Evolutionary conservation across 2,329 filamentous ascomycete species (phyloP), one percentile per base, ranked within the genome.

Genomic region (Fusarium poae): DNA sequence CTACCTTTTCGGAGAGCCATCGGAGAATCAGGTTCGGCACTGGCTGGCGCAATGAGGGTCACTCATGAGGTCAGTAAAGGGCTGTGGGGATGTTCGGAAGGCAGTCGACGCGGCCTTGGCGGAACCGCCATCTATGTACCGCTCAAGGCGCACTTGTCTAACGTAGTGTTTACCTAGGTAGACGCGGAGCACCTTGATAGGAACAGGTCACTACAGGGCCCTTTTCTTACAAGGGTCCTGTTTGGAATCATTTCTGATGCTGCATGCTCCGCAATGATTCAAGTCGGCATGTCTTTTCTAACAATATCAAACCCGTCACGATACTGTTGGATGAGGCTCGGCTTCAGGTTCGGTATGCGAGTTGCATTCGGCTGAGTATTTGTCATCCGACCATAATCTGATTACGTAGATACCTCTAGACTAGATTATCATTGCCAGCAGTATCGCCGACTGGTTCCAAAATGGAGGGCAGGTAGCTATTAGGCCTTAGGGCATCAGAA

Each of bases 61-160:
- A 39, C 37, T 32, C 56, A 74, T 74, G 72, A 74, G 68, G 68
- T 74, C 72, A 74, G 70, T 72, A 58, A 65, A 56, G 23, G 64
- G 27, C 37, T 72, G 72, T 71, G 72, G 72, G 56, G 53, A 61
- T 57, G n/a, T 34, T 58, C 68, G 58, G 58, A 68, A 64, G 53
- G 68, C 51, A 59, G 63, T 53, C 65, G 57, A 70, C 53, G 61
- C 57, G 70, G 62, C 55, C 59, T 57, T 53, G 59, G 71, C 74
- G 69, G 71, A 62, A 64, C 69, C 71, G 48, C 57, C 30, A 52
- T 60, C 57, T 67, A 52, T 60, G 55, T 67, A 62, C 55, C 59
- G 59, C 46, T 42, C 30, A 65, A 48, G 53, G 35, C 60, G 49
- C 55, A 49, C 39, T 57, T 52, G 44, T 54, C 43, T 57, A 43